These are phyloP conservation scores for Aureobasidium namibiae DNA, from an alignment of 2,329 filamentous ascomycete species.

Conservation along the genomic window DNA sequence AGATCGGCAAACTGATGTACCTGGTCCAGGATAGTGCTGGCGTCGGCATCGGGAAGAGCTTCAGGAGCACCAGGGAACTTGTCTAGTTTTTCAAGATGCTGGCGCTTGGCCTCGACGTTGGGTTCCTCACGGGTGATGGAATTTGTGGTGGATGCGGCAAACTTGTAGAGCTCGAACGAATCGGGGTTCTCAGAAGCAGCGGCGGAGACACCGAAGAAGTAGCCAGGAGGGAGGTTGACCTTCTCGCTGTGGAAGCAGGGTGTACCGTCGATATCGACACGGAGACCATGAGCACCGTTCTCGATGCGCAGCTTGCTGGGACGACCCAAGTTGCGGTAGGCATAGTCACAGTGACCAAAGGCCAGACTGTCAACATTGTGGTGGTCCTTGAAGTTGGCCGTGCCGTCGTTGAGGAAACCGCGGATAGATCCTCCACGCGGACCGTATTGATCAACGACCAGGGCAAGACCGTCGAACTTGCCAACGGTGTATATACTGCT, in stretches of 20 bases:
- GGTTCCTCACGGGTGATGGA: constrained; percentile 23
- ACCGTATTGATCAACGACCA: constrained; percentile 79
- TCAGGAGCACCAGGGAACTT: constrained; percentile 36
- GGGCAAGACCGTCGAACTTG: constrained; percentile 80
- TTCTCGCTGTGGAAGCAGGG: constrained; percentile 76
- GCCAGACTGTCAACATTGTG: constrained; percentile 73
- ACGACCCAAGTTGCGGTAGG: constrained; percentile 84
- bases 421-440: constrained; percentile 72
- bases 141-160: constrained; percentile 55
- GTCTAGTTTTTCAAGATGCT: constrained; percentile 21
- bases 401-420: constrained; percentile 90
- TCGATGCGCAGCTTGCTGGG: constrained; percentile 75
- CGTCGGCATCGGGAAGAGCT: constrained; percentile 28
- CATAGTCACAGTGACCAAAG: constrained; percentile 86
- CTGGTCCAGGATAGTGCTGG: constrained; percentile 33
- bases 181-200: constrained; percentile 86
- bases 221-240: constrained; percentile 67
- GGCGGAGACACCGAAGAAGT: constrained; percentile 80
- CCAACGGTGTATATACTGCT: constrained; percentile 77
- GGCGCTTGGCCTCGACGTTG: constrained; percentile 24
- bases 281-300: constrained; percentile 54
- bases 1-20: constrained; percentile 70
- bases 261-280: constrained; percentile 70
- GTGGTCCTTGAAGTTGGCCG: constrained; percentile 67
- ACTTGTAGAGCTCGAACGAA: constrained; percentile 87